These are phyloP conservation scores for Penicillium fimorum DNA, from an alignment of 495 filamentous ascomycete genomes.

Conservation along the genomic window DNA sequence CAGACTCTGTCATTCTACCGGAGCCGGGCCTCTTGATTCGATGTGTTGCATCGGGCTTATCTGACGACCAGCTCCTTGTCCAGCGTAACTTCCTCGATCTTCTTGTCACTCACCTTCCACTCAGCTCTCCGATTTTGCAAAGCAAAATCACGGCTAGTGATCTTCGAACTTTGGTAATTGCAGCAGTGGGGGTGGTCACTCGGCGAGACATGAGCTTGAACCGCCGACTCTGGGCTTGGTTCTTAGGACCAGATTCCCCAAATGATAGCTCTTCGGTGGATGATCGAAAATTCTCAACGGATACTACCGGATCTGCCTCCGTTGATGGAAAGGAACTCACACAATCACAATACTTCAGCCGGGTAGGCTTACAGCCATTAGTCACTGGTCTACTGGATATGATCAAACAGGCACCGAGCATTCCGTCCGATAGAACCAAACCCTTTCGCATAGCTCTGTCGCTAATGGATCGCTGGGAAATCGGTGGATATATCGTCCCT, in stretches of 20 bases:
- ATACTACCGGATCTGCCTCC: conserved; percentile 46
- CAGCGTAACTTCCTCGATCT: conserved; percentile 93
- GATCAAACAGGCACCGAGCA: conserved; percentile 56
- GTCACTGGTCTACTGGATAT: conserved; percentile 72
- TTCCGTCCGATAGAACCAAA: conserved; percentile 69
- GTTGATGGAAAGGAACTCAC: conserved; percentile 41
- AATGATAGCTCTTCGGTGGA: conserved; percentile 46
- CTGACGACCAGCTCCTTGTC: conserved; percentile 84
- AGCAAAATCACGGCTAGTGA: conserved; percentile 66
- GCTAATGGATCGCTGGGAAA: conserved; percentile 96
- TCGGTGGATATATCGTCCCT: conserved; percentile 84
- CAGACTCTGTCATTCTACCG: conserved; percentile 79
- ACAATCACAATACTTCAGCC: conserved; percentile 70
- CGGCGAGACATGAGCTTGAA: conserved; percentile 96
- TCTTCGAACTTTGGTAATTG: conserved; percentile 73
- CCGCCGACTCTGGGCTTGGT: conserved; percentile 92
- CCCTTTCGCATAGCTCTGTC: conserved; percentile 91
- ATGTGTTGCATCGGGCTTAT: conserved; percentile 86
- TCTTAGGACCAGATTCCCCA: conserved; percentile 76
- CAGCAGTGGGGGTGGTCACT: conserved; percentile 79
- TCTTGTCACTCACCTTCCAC: conserved; percentile 83
- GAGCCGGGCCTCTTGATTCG: conserved; percentile 89
- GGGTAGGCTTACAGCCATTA: conserved; percentile 71
- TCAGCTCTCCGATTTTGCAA: conserved; percentile 83
- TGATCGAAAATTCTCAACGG: conserved; percentile 47